A percentile compares a stretch with the other conserved stretches of the same genome.
Evolutionary conservation across 202 grass and related monocot species (phyloP).

Genomic region (Digitaria exilis): DNA sequence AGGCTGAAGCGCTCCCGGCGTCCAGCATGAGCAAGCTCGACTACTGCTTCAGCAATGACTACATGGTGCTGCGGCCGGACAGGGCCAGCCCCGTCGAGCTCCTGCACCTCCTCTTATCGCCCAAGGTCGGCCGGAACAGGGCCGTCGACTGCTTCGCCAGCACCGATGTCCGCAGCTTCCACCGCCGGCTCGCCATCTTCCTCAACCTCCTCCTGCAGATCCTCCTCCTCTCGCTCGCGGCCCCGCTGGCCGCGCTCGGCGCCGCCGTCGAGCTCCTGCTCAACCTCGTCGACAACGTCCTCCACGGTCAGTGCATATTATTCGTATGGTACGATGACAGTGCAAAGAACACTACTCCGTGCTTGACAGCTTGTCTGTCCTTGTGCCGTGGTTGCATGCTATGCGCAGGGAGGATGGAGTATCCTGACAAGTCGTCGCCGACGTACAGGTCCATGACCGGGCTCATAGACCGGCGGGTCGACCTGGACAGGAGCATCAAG

Average conservation of each 20-base stretch:
- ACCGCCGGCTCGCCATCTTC: conserved; percentile 41
- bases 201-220: conserved; percentile 51
- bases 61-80: conserved; percentile 63
- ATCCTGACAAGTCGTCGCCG: conserved; percentile 43
- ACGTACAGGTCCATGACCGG: conserved; percentile 48
- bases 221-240: conserved; percentile 31
- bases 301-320: conserved; percentile 12
- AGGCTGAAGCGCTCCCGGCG: background rate
- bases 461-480: conserved; percentile 49
- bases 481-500: conserved; percentile 44
- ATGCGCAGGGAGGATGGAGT: conserved; percentile 12
- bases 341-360: no score
- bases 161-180: conserved; percentile 49
- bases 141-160: conserved; percentile 53
- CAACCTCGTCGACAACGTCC: conserved; percentile 46
- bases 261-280: conserved; percentile 41
- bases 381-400: no score
- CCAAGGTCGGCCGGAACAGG: conserved; percentile 55
- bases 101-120: conserved; percentile 55
- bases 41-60: conserved; percentile 65
- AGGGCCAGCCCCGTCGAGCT: conserved; percentile 44
- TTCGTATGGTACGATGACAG: no score
- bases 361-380: no score
- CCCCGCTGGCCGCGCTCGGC: conserved; percentile 35
- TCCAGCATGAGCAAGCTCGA: conserved; percentile 55